phyloP scores from a whole-genome alignment of 495 filamentous ascomycete species.

The Penicillium pulvis region DNA sequence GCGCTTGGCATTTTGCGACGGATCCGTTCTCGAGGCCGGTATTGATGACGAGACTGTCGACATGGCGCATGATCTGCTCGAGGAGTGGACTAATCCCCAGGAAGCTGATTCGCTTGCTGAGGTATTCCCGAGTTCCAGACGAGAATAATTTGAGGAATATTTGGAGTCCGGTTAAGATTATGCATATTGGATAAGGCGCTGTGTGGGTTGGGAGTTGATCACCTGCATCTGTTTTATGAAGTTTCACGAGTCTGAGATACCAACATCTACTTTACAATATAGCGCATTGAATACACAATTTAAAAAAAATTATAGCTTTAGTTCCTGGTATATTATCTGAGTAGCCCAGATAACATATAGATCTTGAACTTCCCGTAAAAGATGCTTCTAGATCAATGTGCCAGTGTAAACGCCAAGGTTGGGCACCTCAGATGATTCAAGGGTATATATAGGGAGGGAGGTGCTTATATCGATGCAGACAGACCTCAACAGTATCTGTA shows the following conservation, averaged over 20 bases:
- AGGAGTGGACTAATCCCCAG: conserved; percentile 66
- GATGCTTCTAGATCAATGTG: too few relatives aligned
- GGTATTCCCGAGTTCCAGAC: conserved; percentile 53
- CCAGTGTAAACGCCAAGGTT: too few relatives aligned
- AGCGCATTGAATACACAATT: neutral
- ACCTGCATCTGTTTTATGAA: conserved; percentile 17
- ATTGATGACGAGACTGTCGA: conserved; percentile 69
- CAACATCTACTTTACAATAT: conserved; percentile 4
- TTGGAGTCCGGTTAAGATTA: conserved; percentile 3
- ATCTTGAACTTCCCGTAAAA: too few relatives aligned
- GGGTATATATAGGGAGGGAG: too few relatives aligned
- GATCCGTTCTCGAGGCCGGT: conserved; percentile 60
- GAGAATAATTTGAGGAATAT: conserved; percentile 19
- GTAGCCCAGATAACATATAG: too few relatives aligned
- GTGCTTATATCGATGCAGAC: too few relatives aligned
- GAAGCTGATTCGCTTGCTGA: conserved; percentile 66
- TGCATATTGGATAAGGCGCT: conserved; percentile 16
- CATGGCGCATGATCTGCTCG: conserved; percentile 64
- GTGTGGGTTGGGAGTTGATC: conserved; percentile 7
- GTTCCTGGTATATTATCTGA: neutral
- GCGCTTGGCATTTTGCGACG: conserved; percentile 67
- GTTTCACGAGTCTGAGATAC: conserved; percentile 18
- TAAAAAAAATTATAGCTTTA: neutral
- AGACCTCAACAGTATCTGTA: too few relatives aligned
- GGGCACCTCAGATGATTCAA: too few relatives aligned